These are phyloP conservation scores for Kluyveromyces siamensis DNA, from an alignment of 805 yeast genomes.

Conservation along the genomic window DNA sequence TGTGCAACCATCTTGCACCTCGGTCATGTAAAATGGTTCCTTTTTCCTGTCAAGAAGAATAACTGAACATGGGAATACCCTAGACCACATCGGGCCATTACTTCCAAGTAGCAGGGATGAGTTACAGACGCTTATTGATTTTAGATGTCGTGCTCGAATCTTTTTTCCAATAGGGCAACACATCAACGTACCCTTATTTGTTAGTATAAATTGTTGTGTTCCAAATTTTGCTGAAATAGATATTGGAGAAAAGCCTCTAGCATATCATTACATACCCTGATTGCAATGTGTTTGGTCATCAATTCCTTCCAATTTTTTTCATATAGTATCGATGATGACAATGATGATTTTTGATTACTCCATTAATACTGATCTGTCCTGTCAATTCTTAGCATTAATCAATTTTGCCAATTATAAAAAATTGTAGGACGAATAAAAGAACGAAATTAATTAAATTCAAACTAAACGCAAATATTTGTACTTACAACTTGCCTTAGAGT, in stretches of 20 bases:
- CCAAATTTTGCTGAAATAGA: too few species aligned
- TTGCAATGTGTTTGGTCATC: not conserved
- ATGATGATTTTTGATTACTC: too few species aligned
- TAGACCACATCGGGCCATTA: not conserved
- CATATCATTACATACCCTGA: not conserved
- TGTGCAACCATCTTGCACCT: conserved; percentile 14
- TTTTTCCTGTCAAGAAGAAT: conserved; percentile 15
- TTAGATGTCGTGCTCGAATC: conserved; percentile 21
- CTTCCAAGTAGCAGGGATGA: conserved; percentile 6
- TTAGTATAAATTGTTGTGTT: not conserved
- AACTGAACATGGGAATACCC: conserved; percentile 15
- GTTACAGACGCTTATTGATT: conserved; percentile 16
- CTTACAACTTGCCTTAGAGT: not conserved
- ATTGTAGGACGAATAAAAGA: too few species aligned
- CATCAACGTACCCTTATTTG: not conserved
- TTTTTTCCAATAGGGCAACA: not conserved
- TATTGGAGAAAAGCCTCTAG: not conserved
- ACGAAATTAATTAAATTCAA: not conserved
- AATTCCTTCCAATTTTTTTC: not conserved
- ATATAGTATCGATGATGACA: not conserved
- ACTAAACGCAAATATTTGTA: not conserved
- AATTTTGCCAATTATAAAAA: not conserved
- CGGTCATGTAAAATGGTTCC: conserved; percentile 19
- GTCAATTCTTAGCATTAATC: too few species aligned
- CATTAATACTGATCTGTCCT: too few species aligned